Base-by-base conservation (phyloP, 2,329 filamentous ascomycete species). In the Dryadomyces quercivorus region DNA sequence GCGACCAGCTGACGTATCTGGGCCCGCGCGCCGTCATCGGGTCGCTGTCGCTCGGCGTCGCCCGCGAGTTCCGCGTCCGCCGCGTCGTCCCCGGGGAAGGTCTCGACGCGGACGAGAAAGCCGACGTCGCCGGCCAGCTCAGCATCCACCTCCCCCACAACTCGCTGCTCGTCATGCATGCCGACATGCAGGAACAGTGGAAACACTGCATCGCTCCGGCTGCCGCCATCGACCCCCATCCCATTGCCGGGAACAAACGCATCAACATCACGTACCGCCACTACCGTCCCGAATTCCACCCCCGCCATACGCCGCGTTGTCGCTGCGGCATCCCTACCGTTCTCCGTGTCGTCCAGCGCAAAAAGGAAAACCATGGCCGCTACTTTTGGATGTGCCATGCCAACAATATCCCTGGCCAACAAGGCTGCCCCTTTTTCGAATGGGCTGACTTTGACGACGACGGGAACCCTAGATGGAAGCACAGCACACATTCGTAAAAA, bases 151-250 rank as follows among this genome's bases (percentile, higher is more conserved):
- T 97, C 0, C 92, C 92, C 0, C 93, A 97, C 68, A 97, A 97
- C 67, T 94, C 88, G 0, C 77, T 97, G 0, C 76, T 98, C 0
- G 76, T 97, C 10, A 97, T 98, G 93, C 91, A 97, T 64, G 91
- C 92, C 1, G 89, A 95, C 65, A 97, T 95, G 88, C 92, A 97
- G 65, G 92, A 97, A 65, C 85, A 87, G 64, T 97, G 90, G 90
- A 97, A 96, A 67, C 93, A 98, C 67, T 80, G 81, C 60, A 86
- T 98, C 46, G 75, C 82, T 0, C 86, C 90, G 0, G 84, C 86
- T 0, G 75, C 77, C 50, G 81, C 84, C 4, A 86, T 97, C 56
- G 85, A 90, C 58, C 88, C 89, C 1, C 93, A 98, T 66, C 88
- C 91, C 0, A 66, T 95, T 1, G 79, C 91, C 0, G 85, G 85